phyloP scores from a whole-genome alignment of 257 asterid species.

The Ajuga chamaepitys region DNA sequence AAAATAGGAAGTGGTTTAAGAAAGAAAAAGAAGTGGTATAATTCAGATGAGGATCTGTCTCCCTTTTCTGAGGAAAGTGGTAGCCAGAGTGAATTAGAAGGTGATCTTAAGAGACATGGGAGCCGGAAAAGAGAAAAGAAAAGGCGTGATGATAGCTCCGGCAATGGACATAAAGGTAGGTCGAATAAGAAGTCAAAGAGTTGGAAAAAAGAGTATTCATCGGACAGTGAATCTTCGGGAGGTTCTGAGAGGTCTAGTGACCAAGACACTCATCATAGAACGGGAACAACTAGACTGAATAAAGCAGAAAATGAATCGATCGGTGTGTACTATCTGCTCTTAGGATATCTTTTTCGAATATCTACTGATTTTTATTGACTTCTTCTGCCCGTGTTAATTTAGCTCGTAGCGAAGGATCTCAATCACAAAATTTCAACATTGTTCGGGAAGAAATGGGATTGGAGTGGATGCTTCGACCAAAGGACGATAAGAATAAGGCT shows the following conservation, averaged over 20 bases:
- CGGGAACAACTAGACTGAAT: constrained; percentile 16
- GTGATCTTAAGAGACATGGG: constrained; percentile 26
- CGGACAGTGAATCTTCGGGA: constrained; percentile 30
- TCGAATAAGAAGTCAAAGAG: constrained; percentile 35
- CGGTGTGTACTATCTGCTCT: constrained; percentile 19
- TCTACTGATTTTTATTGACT: neutral
- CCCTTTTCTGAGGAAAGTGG: constrained; percentile 41
- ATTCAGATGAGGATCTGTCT: constrained; percentile 64
- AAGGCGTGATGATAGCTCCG: constrained; percentile 26
- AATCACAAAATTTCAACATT: constrained; percentile 20
- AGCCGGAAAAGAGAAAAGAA: constrained; percentile 31
- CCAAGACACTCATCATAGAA: constrained; percentile 12
- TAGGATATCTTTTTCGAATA: neutral
- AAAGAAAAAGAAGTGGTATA: constrained; percentile 83
- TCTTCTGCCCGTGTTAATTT: constrained; percentile 7
- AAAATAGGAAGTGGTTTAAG: constrained; percentile 49
- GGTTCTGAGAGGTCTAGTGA: constrained; percentile 27
- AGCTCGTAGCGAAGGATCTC: constrained; percentile 37
- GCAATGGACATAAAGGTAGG: constrained; percentile 17
- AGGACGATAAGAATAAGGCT: constrained; percentile 34
- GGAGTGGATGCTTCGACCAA: constrained; percentile 96
- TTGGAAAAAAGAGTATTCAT: constrained; percentile 23
- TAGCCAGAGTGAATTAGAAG: constrained; percentile 32
- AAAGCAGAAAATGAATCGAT: constrained; percentile 11
- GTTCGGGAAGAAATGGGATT: constrained; percentile 81